Percentiles rank a stretch among this genome's conserved stretches.
phyloP scores from a whole-genome alignment of 805 yeast genomes.

The Candida broadrunensis region DNA sequence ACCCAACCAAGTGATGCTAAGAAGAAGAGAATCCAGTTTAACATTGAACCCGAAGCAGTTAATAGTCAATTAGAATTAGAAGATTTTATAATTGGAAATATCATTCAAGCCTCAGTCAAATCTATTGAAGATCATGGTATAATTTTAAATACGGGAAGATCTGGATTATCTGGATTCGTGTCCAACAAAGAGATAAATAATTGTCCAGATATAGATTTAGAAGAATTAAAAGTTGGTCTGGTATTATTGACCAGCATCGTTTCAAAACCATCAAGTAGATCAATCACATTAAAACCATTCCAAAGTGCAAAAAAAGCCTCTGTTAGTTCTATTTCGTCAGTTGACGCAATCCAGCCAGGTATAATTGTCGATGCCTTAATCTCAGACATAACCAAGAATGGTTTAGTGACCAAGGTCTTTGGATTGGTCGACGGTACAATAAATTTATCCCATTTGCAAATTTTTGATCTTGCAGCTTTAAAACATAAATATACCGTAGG shows the following conservation, averaged over 20 bases:
- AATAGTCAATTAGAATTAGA: slow-evolving; percentile 61
- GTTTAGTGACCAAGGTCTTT: slow-evolving; percentile 68
- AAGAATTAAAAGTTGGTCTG: slow-evolving; percentile 53
- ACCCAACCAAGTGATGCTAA: slow-evolving; percentile 47
- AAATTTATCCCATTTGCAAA: slow-evolving; percentile 61
- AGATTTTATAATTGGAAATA: slow-evolving; percentile 59
- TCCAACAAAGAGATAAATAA: slow-evolving; percentile 61
- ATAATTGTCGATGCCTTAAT: slow-evolving; percentile 71
- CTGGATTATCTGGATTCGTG: slow-evolving; percentile 65
- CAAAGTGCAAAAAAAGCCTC: slow-evolving; percentile 44
- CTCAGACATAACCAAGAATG: slow-evolving; percentile 54
- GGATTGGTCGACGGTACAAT: slow-evolving; percentile 75
- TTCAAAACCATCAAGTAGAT: slow-evolving; percentile 46
- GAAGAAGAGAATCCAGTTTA: slow-evolving; percentile 62
- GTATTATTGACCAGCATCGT: slow-evolving; percentile 61
- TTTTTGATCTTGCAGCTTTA: slow-evolving; percentile 43
- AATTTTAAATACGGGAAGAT: slow-evolving; percentile 64
- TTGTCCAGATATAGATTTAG: slow-evolving; percentile 31
- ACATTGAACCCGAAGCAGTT: slow-evolving; percentile 71
- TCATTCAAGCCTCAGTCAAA: slow-evolving; percentile 73
- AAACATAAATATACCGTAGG: slow-evolving; percentile 70
- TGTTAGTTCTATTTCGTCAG: slow-evolving; percentile 57
- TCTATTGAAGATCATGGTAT: slow-evolving; percentile 93
- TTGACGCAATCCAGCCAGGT: slow-evolving; percentile 87
- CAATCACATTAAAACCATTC: slow-evolving; percentile 53